These are phyloP conservation scores for Fusarium haematococcum DNA, from an alignment of 2,329 filamentous ascomycete genomes.

Conservation along the genomic window DNA sequence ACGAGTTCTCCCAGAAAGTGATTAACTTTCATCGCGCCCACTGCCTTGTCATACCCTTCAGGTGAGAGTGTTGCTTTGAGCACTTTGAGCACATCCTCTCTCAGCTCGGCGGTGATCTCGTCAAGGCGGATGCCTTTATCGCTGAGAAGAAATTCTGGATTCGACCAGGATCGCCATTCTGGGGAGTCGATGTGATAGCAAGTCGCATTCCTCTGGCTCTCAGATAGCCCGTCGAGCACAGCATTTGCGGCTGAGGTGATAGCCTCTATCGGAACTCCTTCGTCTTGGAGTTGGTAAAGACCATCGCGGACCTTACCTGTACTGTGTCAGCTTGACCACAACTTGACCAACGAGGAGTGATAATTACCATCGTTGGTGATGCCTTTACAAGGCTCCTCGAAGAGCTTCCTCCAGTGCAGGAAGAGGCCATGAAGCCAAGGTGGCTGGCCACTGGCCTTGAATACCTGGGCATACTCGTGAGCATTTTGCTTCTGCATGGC, in stretches of 20 bases:
- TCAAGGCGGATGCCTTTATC: constrained; percentile 76
- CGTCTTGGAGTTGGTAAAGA: constrained; percentile 71
- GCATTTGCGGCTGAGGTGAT: constrained; percentile 65
- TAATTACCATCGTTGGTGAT: neutral
- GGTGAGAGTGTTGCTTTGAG: constrained; percentile 69
- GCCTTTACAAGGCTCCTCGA: neutral
- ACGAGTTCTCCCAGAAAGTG: constrained; percentile 79
- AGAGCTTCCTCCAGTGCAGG: neutral
- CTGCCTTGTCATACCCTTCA: constrained; percentile 77
- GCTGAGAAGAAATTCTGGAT: constrained; percentile 76
- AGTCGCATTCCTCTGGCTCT: constrained; percentile 53
- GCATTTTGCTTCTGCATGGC: constrained; percentile 70
- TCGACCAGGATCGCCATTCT: constrained; percentile 77
- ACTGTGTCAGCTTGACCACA: neutral
- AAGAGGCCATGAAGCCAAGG: neutral
- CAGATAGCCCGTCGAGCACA: constrained; percentile 60
- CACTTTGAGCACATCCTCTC: constrained; percentile 64
- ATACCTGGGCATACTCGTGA: constrained; percentile 68
- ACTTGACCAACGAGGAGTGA: neutral
- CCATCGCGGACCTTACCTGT: constrained; percentile 48
- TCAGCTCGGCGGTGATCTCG: constrained; percentile 58
- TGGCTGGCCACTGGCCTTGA: neutral
- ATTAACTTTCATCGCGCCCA: constrained; percentile 78
- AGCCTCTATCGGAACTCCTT: constrained; percentile 67
- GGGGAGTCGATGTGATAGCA: constrained; percentile 65